Percentiles rank a stretch among this genome's conserved stretches.
Conservation (phyloP, 169 alveolate species). For the Cryptosporidium sp. region DNA sequence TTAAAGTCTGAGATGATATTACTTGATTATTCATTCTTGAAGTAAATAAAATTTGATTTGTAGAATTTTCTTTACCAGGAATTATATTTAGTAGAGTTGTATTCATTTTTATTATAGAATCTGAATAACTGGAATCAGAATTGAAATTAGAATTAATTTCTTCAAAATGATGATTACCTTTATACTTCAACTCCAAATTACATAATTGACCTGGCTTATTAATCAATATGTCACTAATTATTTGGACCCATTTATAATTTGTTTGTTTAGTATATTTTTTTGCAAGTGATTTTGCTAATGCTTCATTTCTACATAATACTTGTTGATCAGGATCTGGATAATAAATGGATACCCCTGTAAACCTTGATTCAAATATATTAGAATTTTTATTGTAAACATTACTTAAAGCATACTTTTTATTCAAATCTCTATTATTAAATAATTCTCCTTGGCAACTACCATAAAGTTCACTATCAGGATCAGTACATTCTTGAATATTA, state of each 20-base stretch:
- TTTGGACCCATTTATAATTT: conserved; percentile 44
- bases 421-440: conserved; percentile 36
- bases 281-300: conserved; percentile 29
- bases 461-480: conserved; percentile 5
- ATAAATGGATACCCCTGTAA: conserved; percentile 79
- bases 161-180: neutral
- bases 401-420: neutral
- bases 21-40: conserved; percentile 10
- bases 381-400: neutral
- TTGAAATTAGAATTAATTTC: neutral
- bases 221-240: conserved; percentile 32
- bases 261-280: conserved; percentile 23
- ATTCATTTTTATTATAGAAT: neutral
- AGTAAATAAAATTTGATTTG: conserved; percentile 11
- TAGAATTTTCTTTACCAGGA: neutral
- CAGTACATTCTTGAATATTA: conserved; percentile 40
- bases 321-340: conserved; percentile 79
- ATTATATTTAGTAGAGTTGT: neutral
- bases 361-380: conserved; percentile 53
- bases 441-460: neutral
- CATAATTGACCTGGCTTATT: conserved; percentile 59
- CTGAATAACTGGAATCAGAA: neutral
- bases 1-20: conserved; percentile 41
- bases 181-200: neutral
- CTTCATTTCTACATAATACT: conserved; percentile 46